Conservation (phyloP, 441 rosid species). For the Theobroma grandiflorum region DNA sequence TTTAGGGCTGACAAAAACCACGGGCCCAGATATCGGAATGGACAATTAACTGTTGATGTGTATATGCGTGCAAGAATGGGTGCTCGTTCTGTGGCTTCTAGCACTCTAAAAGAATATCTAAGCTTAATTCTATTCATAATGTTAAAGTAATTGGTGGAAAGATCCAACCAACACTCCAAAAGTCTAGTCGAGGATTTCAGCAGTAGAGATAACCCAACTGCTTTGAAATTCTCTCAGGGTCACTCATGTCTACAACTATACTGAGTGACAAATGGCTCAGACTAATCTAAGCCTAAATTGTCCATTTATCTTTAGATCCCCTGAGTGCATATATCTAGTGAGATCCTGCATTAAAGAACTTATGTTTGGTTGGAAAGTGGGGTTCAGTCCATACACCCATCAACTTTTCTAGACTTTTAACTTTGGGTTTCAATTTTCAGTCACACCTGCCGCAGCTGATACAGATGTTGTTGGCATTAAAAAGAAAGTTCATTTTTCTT, state of each 20-base stretch:
- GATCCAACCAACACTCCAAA: constrained; percentile 3
- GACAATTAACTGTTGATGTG: background rate
- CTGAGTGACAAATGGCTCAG: background rate
- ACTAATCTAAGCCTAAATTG: background rate
- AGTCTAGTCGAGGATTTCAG: background rate
- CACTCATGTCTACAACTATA: constrained; percentile 1
- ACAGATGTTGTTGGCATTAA: background rate
- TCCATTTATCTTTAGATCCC: background rate
- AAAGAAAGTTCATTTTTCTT: background rate
- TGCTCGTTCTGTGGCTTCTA: background rate
- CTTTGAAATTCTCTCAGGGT: background rate
- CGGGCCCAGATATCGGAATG: background rate
- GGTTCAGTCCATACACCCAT: background rate
- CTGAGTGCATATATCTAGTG: background rate
- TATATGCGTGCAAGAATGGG: background rate
- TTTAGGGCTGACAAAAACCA: background rate
- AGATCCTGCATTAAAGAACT: background rate
- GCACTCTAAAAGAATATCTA: background rate
- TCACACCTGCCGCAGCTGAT: background rate
- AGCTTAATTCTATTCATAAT: background rate
- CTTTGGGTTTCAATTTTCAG: background rate
- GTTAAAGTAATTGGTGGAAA: constrained; percentile 12
- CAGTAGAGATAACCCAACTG: background rate
- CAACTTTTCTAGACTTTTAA: background rate
- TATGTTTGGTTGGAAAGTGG: background rate